Conservation (phyloP, 139 green algal species). For the Haematococcus sp. region DNA sequence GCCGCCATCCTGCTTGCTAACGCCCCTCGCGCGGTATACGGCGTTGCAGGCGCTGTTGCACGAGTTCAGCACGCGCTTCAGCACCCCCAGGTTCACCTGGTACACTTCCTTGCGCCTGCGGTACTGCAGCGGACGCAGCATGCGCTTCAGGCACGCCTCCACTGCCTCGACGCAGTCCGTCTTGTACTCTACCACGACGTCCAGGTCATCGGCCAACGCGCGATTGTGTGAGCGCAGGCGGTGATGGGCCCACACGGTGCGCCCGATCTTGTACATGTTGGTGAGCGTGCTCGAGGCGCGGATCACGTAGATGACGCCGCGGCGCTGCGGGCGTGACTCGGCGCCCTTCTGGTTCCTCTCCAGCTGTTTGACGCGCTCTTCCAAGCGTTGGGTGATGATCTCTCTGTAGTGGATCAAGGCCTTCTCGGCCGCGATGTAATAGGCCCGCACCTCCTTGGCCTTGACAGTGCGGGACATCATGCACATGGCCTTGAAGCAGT, state of each 20-base stretch:
- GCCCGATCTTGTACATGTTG: neutral
- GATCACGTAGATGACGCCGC: constrained; percentile 1
- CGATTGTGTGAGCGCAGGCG: neutral
- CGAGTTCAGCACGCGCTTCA: neutral
- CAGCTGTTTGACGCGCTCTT: neutral
- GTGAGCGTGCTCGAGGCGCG: neutral
- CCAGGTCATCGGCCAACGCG: neutral
- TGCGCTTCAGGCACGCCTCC: neutral
- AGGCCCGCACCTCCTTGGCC: neutral
- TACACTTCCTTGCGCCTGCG: constrained; percentile 3
- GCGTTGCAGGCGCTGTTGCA: too few relatives aligned
- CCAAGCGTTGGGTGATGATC: neutral
- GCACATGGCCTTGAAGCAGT: too few relatives aligned
- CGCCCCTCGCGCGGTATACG: too few relatives aligned
- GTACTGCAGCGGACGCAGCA: neutral
- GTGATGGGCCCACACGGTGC: neutral
- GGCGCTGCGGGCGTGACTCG: neutral
- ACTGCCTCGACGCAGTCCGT: neutral
- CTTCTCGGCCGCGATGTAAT: neutral
- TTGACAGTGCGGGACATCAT: neutral
- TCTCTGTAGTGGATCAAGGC: neutral
- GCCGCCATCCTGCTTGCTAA: too few relatives aligned
- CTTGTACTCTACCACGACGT: neutral
- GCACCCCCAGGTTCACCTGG: neutral
- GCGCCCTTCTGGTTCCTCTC: neutral